These are phyloP conservation scores for Marasmius sp. DNA, from an alignment of 1,284 basidiomycete genomes.

Conservation along the genomic window DNA sequence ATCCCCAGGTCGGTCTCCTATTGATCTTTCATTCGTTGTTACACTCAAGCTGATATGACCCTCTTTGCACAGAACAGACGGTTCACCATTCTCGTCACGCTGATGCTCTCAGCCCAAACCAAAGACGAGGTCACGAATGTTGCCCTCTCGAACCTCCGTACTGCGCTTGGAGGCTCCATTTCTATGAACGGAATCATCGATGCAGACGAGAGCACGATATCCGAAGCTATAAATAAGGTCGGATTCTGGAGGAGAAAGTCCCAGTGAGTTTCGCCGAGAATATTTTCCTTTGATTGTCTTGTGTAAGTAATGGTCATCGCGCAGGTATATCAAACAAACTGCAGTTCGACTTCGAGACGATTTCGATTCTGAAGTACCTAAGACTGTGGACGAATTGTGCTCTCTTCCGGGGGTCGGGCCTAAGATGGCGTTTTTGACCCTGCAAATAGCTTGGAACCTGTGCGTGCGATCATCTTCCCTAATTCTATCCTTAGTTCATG, in stretches of 20 bases:
- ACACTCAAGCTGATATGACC: neutral
- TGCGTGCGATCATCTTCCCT: conserved; percentile 33
- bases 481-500: neutral
- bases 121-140: conserved; percentile 90
- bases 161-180: conserved; percentile 74
- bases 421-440: conserved; percentile 87
- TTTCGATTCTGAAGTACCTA: conserved; percentile 80
- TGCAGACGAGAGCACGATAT: conserved; percentile 64
- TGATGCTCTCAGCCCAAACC: conserved; percentile 96
- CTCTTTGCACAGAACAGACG: conserved; percentile 61
- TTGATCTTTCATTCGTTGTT: neutral
- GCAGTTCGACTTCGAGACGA: conserved; percentile 68
- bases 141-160: conserved; percentile 78
- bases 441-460: conserved; percentile 88
- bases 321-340: conserved; percentile 73
- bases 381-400: conserved; percentile 84
- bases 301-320: neutral
- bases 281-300: neutral
- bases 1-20: conserved; percentile 59
- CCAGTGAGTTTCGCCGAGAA: conserved; percentile 39
- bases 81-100: conserved; percentile 84
- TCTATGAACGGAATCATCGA: conserved; percentile 71
- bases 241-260: conserved; percentile 94
- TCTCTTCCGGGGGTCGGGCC: conserved; percentile 87
- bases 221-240: conserved; percentile 82